Evolutionary conservation across 192 early-diverging fungal genomes (phyloP).

Genomic region (Coemansia reversa): DNA sequence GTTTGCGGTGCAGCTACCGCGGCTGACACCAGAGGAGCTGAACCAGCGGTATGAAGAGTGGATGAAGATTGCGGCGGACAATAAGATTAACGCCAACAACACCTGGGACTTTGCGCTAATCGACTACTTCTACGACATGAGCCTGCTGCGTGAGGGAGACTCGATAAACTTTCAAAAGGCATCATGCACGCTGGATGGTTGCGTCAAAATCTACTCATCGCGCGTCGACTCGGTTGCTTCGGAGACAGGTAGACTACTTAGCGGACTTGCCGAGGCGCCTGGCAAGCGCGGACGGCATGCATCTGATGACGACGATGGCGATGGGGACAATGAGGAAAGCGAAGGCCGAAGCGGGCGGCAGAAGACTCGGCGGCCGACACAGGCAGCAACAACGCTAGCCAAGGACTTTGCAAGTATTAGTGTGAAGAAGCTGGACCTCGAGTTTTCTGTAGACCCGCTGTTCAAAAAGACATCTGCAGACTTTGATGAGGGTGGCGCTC

Average conservation of each 20-base stretch:
- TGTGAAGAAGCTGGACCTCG: constrained; percentile 85
- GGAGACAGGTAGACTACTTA: constrained; percentile 87
- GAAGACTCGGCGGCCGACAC: constrained; percentile 24
- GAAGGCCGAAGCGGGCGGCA: constrained; percentile 14
- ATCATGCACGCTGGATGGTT: constrained; percentile 94
- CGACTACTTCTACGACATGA: constrained; percentile 97
- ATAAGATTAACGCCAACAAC: constrained; percentile 92
- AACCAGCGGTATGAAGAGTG: constrained; percentile 83
- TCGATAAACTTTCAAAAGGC: constrained; percentile 99
- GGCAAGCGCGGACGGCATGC: constrained; percentile 48
- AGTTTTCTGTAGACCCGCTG: constrained; percentile 90
- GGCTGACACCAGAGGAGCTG: constrained; percentile 57
- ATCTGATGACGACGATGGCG: constrained; percentile 44
- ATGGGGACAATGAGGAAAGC: constrained; percentile 55
- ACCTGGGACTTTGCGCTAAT: constrained; percentile 98
- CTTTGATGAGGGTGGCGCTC: constrained; percentile 96
- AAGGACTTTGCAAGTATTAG: constrained; percentile 79
- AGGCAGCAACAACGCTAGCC: constrained; percentile 71
- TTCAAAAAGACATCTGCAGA: constrained; percentile 98
- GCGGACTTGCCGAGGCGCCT: constrained; percentile 75
- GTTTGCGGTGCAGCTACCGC: constrained; percentile 52
- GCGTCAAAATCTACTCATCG: constrained; percentile 95
- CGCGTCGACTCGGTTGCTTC: constrained; percentile 95
- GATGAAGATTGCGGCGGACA: constrained; percentile 97
- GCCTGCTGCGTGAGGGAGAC: constrained; percentile 87